A percentile compares a stretch with the other conserved stretches of the same genome.
Evolutionary conservation across 2,329 filamentous ascomycete species (phyloP).

Genomic region (Diaporthe humulicola): DNA sequence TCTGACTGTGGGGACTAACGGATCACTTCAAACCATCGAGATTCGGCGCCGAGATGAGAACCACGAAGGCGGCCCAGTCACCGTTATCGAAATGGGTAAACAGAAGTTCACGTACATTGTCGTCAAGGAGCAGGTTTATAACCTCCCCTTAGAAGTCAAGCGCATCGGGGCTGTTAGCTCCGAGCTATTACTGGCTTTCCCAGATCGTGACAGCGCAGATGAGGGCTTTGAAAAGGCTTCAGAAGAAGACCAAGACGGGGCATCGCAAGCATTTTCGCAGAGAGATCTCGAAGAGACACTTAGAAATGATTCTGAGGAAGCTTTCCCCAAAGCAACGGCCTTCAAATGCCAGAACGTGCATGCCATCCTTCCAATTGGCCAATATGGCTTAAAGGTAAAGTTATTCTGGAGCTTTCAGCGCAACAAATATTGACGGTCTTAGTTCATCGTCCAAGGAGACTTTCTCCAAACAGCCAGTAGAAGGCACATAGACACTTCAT

Average conservation of each 20-base stretch:
- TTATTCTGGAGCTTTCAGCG: too few species aligned
- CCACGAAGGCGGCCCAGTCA: not conserved
- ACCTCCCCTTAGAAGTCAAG: not conserved
- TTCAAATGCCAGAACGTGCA: not conserved
- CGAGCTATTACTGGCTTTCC: not conserved
- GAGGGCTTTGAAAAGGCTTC: too few species aligned
- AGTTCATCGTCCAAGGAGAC: slow-evolving; percentile 6
- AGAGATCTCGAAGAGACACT: too few species aligned
- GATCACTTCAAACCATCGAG: not conserved
- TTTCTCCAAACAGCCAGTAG: not conserved
- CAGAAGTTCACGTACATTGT: not conserved
- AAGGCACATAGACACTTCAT: not conserved
- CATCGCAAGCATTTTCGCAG: too few species aligned
- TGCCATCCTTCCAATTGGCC: not conserved
- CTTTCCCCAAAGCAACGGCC: not conserved
- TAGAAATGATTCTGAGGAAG: too few species aligned
- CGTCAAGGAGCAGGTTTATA: not conserved
- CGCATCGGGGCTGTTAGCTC: not conserved
- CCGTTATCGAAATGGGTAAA: not conserved
- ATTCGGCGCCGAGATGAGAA: not conserved
- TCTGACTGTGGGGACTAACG: not conserved
- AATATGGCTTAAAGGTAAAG: not conserved
- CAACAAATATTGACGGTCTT: not conserved
- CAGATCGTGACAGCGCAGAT: not conserved
- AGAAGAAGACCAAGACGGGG: too few species aligned